Evolutionary conservation across 2,329 filamentous ascomycete species (phyloP), one percentile per base, ranked within the genome.

Genomic region (Microascus cirrosus): DNA sequence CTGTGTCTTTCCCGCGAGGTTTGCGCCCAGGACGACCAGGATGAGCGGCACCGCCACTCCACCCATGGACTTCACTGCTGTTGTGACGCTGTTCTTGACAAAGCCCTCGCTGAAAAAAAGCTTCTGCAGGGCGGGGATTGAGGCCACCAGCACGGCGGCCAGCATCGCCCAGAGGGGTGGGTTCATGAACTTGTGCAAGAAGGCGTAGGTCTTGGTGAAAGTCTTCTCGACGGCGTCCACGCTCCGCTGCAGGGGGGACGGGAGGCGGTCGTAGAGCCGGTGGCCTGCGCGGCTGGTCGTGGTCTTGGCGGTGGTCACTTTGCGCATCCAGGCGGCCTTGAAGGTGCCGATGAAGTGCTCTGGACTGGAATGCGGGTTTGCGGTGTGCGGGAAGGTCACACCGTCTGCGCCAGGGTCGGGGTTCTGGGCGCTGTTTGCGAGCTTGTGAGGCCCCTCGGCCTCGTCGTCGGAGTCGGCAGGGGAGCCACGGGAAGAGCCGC

Each of bases 131-230:
- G 76, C 68, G 0, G 94, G 94, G 6, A 96, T 82, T 0, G 91
- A 95, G 2, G 94, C 94, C 6, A 99, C 89, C 55, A 96, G 74
- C 53, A 97, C 86, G n/a, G 94, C 90, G 45, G 85, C 77, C 36
- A 97, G 76, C 94, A 99, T 97, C 34, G 94, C 92, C 91, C 92
- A 97, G 28, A 99, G 84, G 1, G 94, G 94, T 50, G 94, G 93
- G 72, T 97, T 97, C 93, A 99, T 97, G 70, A 96, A 96, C 54
- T 89, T 87, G 88, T 89, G 94, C 13, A 92, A 69, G 56, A 91
- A 91, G 54, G 73, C 73, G 63, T 82, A 72, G 64, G 89, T 61
- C 69, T 80, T 70, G 64, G 64, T 69, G 52, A 69, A 73, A 39
- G 8, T 11, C 2, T 39, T 62, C 54, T 68, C 65, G 8, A 72